These are phyloP conservation scores for Myrmaecium sp. DNA, from an alignment of 2,329 filamentous ascomycete species.

Conservation along the genomic window DNA sequence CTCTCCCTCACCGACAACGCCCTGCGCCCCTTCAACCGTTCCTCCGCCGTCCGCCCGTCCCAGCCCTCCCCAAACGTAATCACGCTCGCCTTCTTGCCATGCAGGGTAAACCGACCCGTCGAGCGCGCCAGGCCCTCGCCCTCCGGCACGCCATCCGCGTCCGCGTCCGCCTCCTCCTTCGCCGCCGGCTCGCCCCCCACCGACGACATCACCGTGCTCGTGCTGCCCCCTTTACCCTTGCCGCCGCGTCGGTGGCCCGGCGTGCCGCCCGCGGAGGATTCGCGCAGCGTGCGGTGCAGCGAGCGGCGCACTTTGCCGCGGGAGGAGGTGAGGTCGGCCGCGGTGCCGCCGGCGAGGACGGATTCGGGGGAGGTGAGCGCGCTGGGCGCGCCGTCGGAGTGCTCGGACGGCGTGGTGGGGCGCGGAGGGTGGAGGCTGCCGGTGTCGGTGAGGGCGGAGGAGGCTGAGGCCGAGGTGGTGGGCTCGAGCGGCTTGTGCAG, in stretches of 20 bases:
- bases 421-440: constrained; percentile 1
- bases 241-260: constrained; percentile 49
- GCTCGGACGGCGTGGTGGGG: constrained; percentile 1
- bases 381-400: constrained; percentile 3
- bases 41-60: constrained; percentile 36
- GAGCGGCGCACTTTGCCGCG: constrained; percentile 63
- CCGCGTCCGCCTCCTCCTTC: constrained; percentile 37
- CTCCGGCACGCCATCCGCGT: constrained; percentile 24
- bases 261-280: constrained; percentile 50
- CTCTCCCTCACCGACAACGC: constrained; percentile 1
- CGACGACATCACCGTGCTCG: constrained; percentile 34
- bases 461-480: too few relatives aligned
- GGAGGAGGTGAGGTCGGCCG: constrained; percentile 30
- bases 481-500: too few relatives aligned
- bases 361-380: background rate
- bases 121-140: constrained; percentile 60
- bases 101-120: constrained; percentile 81
- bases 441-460: too few relatives aligned
- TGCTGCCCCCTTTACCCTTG: constrained; percentile 60
- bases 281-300: constrained; percentile 75
- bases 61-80: constrained; percentile 93
- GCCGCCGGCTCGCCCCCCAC: constrained; percentile 15
- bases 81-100: constrained; percentile 94
- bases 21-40: constrained; percentile 19
- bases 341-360: constrained; percentile 11